Conservation (phyloP, 2,329 filamentous ascomycete genomes). For the Xylaria sp. region DNA sequence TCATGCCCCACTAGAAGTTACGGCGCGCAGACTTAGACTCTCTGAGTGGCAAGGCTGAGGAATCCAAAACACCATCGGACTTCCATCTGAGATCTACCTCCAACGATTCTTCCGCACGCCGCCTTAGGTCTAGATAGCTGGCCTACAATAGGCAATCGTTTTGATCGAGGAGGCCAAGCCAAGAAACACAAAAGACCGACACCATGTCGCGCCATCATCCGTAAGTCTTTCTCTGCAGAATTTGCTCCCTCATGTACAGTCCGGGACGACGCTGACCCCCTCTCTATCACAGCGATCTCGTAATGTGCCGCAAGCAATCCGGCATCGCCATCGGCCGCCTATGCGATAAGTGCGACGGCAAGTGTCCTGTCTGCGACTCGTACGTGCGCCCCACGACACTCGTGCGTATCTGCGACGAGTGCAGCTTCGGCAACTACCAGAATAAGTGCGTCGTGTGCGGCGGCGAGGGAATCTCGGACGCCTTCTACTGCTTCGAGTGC, state of each 20-base stretch:
- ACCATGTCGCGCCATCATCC: conserved; percentile 44
- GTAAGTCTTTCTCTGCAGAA: conserved; percentile 43
- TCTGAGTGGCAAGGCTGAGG: conserved; percentile 55
- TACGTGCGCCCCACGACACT: conserved; percentile 98
- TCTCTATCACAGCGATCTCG: conserved; percentile 72
- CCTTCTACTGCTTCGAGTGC: conserved; percentile 99
- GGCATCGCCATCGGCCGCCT: conserved; percentile 98
- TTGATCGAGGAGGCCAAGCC: neutral
- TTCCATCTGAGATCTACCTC: neutral
- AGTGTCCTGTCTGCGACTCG: conserved; percentile 98
- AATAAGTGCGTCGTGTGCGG: conserved; percentile 99
- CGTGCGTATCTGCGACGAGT: conserved; percentile 98
- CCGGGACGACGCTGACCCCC: conserved; percentile 27
- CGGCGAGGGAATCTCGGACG: conserved; percentile 96
- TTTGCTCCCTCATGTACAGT: conserved; percentile 22
- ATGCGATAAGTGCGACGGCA: conserved; percentile 99
- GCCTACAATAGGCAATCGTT: neutral
- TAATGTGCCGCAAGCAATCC: conserved; percentile 99
- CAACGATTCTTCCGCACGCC: neutral
- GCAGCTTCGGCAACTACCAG: conserved; percentile 99
- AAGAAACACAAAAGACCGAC: conserved; percentile 1
- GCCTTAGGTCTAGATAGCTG: neutral
- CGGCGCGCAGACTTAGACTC: neutral
- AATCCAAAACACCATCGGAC: conserved; percentile 40
- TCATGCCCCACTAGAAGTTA: neutral